Conservation (phyloP, 1,284 basidiomycete genomes). For the Trichosporon ovoides region DNA sequence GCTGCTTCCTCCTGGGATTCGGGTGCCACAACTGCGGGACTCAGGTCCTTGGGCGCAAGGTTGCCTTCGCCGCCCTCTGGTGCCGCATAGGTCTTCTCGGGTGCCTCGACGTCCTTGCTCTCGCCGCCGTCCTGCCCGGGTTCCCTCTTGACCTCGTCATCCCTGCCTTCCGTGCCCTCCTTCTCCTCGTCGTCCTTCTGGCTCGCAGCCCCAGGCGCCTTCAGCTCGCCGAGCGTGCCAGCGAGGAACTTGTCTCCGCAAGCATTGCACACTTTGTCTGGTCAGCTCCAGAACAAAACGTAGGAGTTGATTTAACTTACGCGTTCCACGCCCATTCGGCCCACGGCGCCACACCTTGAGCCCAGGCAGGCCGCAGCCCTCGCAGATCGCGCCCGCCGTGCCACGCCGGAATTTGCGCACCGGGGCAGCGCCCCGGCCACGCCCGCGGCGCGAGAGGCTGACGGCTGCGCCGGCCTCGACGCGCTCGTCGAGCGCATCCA, state of each 20-base stretch:
- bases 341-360: slow-evolving; percentile 43
- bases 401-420: slow-evolving; percentile 15
- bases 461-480: slow-evolving; percentile 35
- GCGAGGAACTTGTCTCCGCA: slow-evolving; percentile 40
- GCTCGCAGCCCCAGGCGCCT: slow-evolving; percentile 32
- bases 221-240: slow-evolving; percentile 34
- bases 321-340: slow-evolving; percentile 34
- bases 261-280: slow-evolving; percentile 34
- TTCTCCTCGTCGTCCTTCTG: slow-evolving; percentile 4
- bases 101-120: not conserved
- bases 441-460: not conserved
- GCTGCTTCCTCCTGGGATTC: not conserved
- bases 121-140: not conserved
- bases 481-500: slow-evolving; percentile 40
- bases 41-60: not conserved
- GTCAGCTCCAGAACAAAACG: not conserved
- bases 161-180: not conserved
- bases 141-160: slow-evolving; percentile 5
- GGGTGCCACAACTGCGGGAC: not conserved
- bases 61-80: not conserved
- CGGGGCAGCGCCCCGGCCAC: slow-evolving; percentile 13
- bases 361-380: slow-evolving; percentile 35
- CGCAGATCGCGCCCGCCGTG: slow-evolving; percentile 29
- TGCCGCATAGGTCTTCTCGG: not conserved
- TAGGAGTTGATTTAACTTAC: slow-evolving; percentile 28